Conservation (phyloP, 148 eudicot genomes). For the Arbutus unedo region DNA sequence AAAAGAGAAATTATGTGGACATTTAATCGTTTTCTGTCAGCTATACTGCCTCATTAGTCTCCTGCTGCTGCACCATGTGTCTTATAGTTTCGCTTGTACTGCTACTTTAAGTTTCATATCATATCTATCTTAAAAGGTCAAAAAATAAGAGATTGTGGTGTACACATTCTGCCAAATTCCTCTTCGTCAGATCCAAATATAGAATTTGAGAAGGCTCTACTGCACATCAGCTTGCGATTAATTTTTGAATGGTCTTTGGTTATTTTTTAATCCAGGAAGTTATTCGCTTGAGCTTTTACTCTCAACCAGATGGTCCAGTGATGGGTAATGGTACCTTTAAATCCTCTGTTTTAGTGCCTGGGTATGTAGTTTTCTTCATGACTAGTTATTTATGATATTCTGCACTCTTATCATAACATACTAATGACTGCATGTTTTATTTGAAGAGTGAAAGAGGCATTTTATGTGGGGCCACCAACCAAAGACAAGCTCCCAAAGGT, state of each 20-base stretch:
- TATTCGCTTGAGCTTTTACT: slow-evolving; percentile 70
- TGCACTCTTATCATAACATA: background rate
- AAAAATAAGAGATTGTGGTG: background rate
- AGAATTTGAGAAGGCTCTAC: background rate
- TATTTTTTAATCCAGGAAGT: slow-evolving; percentile 55
- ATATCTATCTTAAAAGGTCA: background rate
- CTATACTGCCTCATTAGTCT: background rate
- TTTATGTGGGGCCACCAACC: slow-evolving; percentile 76
- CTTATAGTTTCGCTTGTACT: background rate
- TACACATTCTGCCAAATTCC: background rate
- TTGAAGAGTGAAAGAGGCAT: slow-evolving; percentile 81
- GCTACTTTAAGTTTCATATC: background rate
- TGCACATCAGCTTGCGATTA: background rate
- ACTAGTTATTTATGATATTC: background rate
- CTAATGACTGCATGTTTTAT: slow-evolving; percentile 10
- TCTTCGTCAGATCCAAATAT: background rate
- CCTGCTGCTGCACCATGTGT: background rate
- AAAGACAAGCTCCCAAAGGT: slow-evolving; percentile 97
- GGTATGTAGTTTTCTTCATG: slow-evolving; percentile 45
- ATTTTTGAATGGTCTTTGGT: slow-evolving; percentile 3
- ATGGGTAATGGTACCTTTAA: slow-evolving; percentile 73
- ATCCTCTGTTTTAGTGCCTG: slow-evolving; percentile 73
- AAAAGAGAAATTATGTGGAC: background rate
- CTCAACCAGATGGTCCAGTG: slow-evolving; percentile 88
- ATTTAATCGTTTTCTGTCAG: background rate